Evolutionary conservation across 2,329 filamentous ascomycete species (phyloP).

Genomic region (Aphanocladium album): DNA sequence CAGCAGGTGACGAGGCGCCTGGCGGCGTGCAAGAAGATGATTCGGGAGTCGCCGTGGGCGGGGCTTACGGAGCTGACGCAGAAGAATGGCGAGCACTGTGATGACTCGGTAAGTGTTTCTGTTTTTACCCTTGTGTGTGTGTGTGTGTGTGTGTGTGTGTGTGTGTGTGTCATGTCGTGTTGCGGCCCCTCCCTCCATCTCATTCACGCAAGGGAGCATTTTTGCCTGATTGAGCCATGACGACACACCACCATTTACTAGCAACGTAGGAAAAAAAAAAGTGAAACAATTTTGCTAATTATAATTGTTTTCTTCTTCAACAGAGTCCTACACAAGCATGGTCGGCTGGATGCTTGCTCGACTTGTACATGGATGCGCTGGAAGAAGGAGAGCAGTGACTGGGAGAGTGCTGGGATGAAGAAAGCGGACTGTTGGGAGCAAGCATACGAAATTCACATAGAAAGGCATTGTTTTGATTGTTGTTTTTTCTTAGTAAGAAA

Average conservation of each 20-base stretch:
- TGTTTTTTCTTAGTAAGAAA: neutral
- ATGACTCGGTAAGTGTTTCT: slow-evolving; percentile 70
- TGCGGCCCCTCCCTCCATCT: neutral
- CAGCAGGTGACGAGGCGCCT: slow-evolving; percentile 88
- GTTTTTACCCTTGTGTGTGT: neutral
- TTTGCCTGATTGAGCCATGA: neutral
- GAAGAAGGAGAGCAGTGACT: slow-evolving; percentile 32
- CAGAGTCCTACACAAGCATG: slow-evolving; percentile 93
- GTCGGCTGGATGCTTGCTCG: slow-evolving; percentile 91
- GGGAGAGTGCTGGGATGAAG: neutral
- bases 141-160: neutral
- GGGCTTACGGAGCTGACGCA: slow-evolving; percentile 91
- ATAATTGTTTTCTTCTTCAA: neutral
- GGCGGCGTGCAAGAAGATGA: slow-evolving; percentile 77
- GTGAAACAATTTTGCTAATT: neutral
- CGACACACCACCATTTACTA: neutral
- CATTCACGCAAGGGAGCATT: neutral
- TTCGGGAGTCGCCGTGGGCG: slow-evolving; percentile 77
- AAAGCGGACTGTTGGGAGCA: neutral
- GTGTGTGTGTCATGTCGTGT: neutral
- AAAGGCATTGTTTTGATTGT: neutral
- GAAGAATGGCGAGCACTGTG: slow-evolving; percentile 76
- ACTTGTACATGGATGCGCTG: slow-evolving; percentile 88
- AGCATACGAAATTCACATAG: neutral
- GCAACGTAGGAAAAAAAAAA: too few species aligned